Percentiles rank a stretch among this genome's conserved stretches.
phyloP scores from a whole-genome alignment of 2,329 filamentous ascomycete genomes.

The Xylariaceae sp. region DNA sequence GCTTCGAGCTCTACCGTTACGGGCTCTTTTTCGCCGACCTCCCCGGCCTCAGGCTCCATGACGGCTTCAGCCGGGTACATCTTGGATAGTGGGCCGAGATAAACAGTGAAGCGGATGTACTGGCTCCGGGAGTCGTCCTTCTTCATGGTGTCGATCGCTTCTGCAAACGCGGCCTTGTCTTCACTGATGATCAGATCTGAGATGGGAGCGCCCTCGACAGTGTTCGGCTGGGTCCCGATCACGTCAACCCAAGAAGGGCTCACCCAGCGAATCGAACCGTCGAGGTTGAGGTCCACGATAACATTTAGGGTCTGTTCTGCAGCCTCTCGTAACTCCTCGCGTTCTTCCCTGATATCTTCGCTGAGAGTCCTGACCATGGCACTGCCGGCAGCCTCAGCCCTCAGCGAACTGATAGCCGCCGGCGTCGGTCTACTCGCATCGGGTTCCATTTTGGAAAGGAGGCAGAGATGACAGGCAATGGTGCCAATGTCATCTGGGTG shows the following conservation, averaged over 20 bases:
- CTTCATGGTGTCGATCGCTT: slow-evolving; percentile 81
- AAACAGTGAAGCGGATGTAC: slow-evolving; percentile 73
- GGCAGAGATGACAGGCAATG: slow-evolving; percentile 21
- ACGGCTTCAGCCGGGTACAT: slow-evolving; percentile 41
- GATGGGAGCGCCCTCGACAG: slow-evolving; percentile 69
- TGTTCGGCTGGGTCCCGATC: slow-evolving; percentile 68
- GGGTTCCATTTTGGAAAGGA: slow-evolving; percentile 36
- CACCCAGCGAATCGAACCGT: slow-evolving; percentile 89
- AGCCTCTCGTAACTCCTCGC: slow-evolving; percentile 88
- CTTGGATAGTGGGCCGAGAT: slow-evolving; percentile 61
- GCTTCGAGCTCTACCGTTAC: slow-evolving; percentile 75
- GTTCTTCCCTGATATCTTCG: slow-evolving; percentile 85
- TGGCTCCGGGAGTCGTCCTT: slow-evolving; percentile 90
- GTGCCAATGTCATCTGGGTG: slow-evolving; percentile 28
- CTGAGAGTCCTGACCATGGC: slow-evolving; percentile 64
- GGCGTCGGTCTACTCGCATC: slow-evolving; percentile 39
- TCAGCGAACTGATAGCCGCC: slow-evolving; percentile 45
- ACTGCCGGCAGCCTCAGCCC: slow-evolving; percentile 36
- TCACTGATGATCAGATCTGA: slow-evolving; percentile 71
- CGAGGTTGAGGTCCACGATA: slow-evolving; percentile 86
- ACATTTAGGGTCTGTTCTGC: slow-evolving; percentile 95
- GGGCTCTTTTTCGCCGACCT: slow-evolving; percentile 31
- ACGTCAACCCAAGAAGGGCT: slow-evolving; percentile 95
- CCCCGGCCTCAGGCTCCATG: slow-evolving; percentile 31
- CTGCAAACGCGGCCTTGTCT: slow-evolving; percentile 71